phyloP scores from a whole-genome alignment of 176 grass and related monocot species.

The Musa schizocarpa region DNA sequence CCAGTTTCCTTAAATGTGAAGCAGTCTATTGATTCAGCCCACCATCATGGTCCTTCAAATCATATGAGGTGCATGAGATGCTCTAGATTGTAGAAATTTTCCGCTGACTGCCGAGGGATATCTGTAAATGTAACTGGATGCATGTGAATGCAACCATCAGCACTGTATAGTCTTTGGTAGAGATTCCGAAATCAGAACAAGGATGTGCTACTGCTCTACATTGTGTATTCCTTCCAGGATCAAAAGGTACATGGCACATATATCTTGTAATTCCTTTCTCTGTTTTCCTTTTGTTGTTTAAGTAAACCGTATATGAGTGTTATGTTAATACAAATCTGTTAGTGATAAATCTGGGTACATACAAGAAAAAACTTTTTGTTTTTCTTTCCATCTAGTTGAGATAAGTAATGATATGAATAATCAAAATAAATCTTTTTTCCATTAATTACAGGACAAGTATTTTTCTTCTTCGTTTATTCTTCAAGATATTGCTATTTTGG shows the following conservation, averaged over 20 bases:
- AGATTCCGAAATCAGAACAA: not conserved
- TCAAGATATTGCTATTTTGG: too few relatives aligned
- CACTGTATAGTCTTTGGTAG: not conserved
- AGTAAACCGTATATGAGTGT: not conserved
- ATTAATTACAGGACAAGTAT: too few relatives aligned
- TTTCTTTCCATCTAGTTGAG: too few relatives aligned
- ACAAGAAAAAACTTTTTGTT: not conserved
- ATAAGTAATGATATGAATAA: too few relatives aligned
- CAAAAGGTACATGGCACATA: not conserved
- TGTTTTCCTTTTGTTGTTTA: not conserved
- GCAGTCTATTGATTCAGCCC: conserved; percentile 25
- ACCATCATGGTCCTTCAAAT: conserved; percentile 61
- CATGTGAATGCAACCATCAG: conserved; percentile 1
- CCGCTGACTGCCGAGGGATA: not conserved
- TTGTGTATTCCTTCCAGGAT: not conserved
- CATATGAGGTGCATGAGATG: conserved; percentile 72
- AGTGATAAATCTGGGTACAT: not conserved
- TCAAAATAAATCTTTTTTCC: too few relatives aligned
- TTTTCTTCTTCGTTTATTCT: too few relatives aligned
- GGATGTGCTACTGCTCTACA: not conserved
- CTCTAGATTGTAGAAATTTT: conserved; percentile 52
- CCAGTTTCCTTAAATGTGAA: conserved; percentile 53
- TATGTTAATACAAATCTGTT: not conserved
- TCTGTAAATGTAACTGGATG: not conserved
- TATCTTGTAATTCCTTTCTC: not conserved